These are phyloP conservation scores for Scopulariopsis brevicaulis DNA, from an alignment of 2,329 filamentous ascomycete species.

Conservation along the genomic window DNA sequence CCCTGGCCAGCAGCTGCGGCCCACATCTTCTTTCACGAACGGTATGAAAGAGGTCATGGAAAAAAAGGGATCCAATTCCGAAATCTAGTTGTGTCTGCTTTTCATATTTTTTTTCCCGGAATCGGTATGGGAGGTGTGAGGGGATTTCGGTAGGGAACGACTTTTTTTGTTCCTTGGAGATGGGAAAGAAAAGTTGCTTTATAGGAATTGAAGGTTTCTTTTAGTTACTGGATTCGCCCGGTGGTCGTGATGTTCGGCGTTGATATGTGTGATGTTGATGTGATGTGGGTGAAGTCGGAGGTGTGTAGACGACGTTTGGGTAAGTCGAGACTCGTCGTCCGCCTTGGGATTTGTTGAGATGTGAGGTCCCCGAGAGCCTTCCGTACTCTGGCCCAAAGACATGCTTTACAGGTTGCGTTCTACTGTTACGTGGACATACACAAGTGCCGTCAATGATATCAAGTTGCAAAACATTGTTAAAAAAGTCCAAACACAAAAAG, in stretches of 20 bases:
- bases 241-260: neutral
- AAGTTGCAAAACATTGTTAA: too few species aligned
- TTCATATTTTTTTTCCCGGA: neutral
- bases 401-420: too few species aligned
- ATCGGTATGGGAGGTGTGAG: neutral
- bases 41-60: neutral
- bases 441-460: too few species aligned
- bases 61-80: neutral
- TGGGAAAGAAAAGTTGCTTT: slow-evolving; percentile 3
- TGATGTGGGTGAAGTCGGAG: neutral
- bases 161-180: neutral
- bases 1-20: neutral
- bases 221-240: neutral
- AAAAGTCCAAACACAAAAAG: too few species aligned
- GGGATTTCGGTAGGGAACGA: neutral
- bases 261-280: neutral
- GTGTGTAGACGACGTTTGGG: too few species aligned
- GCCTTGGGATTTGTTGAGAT: too few species aligned
- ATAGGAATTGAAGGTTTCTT: slow-evolving; percentile 1
- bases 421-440: too few species aligned
- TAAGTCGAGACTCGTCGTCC: too few species aligned
- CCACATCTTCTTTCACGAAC: neutral
- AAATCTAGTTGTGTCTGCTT: neutral
- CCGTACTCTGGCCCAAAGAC: too few species aligned
- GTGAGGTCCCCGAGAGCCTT: too few species aligned